Evolutionary conservation across 768 basidiomycete species (phyloP).

Genomic region (Leccinellum luteum): DNA sequence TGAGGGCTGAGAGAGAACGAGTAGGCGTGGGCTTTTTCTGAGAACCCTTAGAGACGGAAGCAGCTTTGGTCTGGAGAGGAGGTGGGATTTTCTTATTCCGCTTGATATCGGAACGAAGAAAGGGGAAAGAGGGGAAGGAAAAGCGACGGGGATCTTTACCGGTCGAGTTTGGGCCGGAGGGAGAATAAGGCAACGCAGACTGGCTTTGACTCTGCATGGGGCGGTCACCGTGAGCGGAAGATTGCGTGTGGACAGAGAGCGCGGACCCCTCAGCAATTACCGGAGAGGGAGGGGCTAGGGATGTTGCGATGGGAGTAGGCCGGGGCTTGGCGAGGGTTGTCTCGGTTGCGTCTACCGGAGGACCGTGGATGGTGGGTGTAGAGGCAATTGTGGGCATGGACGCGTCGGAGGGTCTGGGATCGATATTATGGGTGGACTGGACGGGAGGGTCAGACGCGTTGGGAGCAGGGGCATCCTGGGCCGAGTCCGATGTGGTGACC

Average conservation of each 20-base stretch:
- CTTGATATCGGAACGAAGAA: constrained; percentile 37
- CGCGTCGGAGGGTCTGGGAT: constrained; percentile 15
- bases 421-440: not conserved
- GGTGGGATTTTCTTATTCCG: constrained; percentile 20
- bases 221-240: constrained; percentile 14
- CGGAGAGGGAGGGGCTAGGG: constrained; percentile 20
- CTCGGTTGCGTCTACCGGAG: not conserved
- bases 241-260: constrained; percentile 13
- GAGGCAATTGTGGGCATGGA: constrained; percentile 26
- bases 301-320: constrained; percentile 8
- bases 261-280: constrained; percentile 1
- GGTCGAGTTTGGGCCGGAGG: constrained; percentile 1
- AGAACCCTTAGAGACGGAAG: constrained; percentile 38
- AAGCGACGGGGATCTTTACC: constrained; percentile 40
- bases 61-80: constrained; percentile 17
- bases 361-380: constrained; percentile 23
- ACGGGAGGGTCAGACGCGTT: not conserved
- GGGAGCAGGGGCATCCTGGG: not conserved
- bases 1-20: constrained; percentile 31
- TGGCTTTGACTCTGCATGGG: constrained; percentile 28
- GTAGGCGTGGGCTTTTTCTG: constrained; percentile 39
- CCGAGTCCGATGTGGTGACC: not conserved
- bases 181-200: constrained; percentile 26
- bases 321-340: not conserved
- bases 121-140: constrained; percentile 46